Base-by-base conservation (phyloP, 331 rosid genomes). In the Arachis monticola region DNA sequence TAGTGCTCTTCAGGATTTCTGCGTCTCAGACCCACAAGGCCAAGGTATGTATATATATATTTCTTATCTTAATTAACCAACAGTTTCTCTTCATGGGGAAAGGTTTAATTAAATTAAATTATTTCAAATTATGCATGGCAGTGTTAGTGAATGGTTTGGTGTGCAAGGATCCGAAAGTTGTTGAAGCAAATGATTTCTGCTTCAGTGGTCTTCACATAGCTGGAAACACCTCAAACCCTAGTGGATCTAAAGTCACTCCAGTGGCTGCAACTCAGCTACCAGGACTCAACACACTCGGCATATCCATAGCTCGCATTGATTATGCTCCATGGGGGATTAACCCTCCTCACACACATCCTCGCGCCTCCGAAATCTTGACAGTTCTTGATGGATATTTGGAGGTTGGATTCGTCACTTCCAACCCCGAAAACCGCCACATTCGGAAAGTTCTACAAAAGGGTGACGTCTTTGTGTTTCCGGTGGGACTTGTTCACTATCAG, bases 311-410 rank as follows among this genome's bases (percentile, higher is more conserved):
- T 42, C 87, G 91, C 44, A 17, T 88, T 17, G 91, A 88, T 73
- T 79, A 64, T 0, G 91, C 83, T 9, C 84, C 89, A 5, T 79
- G 80, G 79, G 91, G 96, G 1, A 51, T 81, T 69, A 90, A 90
- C 79, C 92, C 96, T 76, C 92, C 86, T 14, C 96, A 90, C 81
- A 68, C 84, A 0, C 96, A 90, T 70, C 91, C 96, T 47, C 87
- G 96, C 2, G 92, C 91, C 7, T 74, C 86, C 1, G 91, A 90
- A 60, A 48, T 88, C 67, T 17, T 88, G 2, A 79, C 87, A 0
- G 88, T 90, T 57, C 57, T 88, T 1, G 81, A 81, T 17, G 92
- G 96, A 0, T 70, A 63, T 7, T 61, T 90, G 1, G 79, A 87
- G 46, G 96, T 82, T 11, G 96, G 92, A 4, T 88, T 88, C 46